Evolutionary conservation across 75 land plant species (phyloP), one percentile per base, ranked within the genome.

Genomic region (Selaginella tamariscina): DNA sequence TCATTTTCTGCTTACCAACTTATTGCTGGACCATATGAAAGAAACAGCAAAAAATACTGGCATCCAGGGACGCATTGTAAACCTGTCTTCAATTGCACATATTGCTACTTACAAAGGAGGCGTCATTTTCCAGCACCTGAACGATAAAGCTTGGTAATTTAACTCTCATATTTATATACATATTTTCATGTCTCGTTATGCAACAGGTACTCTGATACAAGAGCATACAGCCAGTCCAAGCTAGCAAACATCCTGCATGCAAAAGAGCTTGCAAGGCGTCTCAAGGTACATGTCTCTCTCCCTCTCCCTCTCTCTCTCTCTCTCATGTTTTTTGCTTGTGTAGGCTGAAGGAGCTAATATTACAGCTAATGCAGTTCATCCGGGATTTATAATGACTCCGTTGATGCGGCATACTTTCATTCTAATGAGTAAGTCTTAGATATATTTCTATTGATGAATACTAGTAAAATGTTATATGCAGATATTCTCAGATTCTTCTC

Each of bases 171-270:
- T 39, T 15, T 39, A 15, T 15, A 5, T 39, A 39, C 49, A 39
- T 39, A 5, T 15, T 39, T 39, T 15, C 49, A n/a, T n/a, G n/a
- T 39, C 15, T 39, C 5, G 5, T 39, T 15, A 5, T 39, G 11
- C 49, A 59, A 59, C 5, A 22, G 69, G 39, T 29, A 68, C 64
- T 32, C 49, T 22, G 69, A 68, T 29, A 28, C 55, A 13, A 0
- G 49, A 68, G 86, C 93, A 26, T 91, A 91, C 65, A 83, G 90
- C 26, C 87, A 86, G 44, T 86, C 94, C 9, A 88, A 91, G 59
- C 55, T 88, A 31, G 97, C 89, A 1, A 86, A 79, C 68, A 81
- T 91, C 23, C 70, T 91, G 69, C 93, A 88, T 67, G 85, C 85
- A 49, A 86, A 84, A 70, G 87, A 86, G 69, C 67, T 88, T 29